Evolutionary conservation across 1,139 yeast genomes (phyloP).

Genomic region (Hansenula sp.): DNA sequence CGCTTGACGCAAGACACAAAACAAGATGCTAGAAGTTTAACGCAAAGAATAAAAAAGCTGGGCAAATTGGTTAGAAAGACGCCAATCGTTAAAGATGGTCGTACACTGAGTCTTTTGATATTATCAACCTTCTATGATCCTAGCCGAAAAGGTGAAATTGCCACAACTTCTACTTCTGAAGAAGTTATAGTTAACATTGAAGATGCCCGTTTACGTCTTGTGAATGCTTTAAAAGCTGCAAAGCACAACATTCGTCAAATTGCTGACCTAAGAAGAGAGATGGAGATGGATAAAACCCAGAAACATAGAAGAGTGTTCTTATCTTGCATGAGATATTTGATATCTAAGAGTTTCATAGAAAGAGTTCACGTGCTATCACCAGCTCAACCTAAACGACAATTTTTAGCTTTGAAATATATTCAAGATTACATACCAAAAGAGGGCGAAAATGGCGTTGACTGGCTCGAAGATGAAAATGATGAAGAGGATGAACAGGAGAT

Average conservation of each 20-base stretch:
- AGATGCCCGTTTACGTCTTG: slow-evolving; percentile 39
- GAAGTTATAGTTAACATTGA: slow-evolving; percentile 32
- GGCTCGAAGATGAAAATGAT: slow-evolving; percentile 22
- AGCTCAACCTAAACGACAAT: slow-evolving; percentile 37
- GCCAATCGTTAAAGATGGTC: slow-evolving; percentile 38
- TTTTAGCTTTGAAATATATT: slow-evolving; percentile 58
- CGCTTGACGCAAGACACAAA: slow-evolving; percentile 52
- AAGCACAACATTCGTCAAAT: slow-evolving; percentile 67
- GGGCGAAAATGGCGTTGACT: slow-evolving; percentile 24
- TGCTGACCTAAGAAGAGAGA: slow-evolving; percentile 58
- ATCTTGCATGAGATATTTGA: slow-evolving; percentile 47
- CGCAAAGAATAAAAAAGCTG: slow-evolving; percentile 55
- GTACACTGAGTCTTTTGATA: slow-evolving; percentile 47
- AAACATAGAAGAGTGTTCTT: slow-evolving; percentile 48
- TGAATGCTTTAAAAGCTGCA: slow-evolving; percentile 56
- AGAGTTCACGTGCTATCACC: slow-evolving; percentile 56
- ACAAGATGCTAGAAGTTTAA: slow-evolving; percentile 71
- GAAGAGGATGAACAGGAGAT: slow-evolving; percentile 20
- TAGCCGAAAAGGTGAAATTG: slow-evolving; percentile 7
- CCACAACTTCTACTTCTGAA: slow-evolving; percentile 6
- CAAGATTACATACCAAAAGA: slow-evolving; percentile 38
- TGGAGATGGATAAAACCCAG: slow-evolving; percentile 46
- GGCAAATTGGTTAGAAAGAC: slow-evolving; percentile 43
- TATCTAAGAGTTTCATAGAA: slow-evolving; percentile 49
- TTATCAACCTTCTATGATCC: slow-evolving; percentile 38